Base-by-base conservation (phyloP, 2,329 filamentous ascomycete genomes). In the Aotearoamyces nothofagi region DNA sequence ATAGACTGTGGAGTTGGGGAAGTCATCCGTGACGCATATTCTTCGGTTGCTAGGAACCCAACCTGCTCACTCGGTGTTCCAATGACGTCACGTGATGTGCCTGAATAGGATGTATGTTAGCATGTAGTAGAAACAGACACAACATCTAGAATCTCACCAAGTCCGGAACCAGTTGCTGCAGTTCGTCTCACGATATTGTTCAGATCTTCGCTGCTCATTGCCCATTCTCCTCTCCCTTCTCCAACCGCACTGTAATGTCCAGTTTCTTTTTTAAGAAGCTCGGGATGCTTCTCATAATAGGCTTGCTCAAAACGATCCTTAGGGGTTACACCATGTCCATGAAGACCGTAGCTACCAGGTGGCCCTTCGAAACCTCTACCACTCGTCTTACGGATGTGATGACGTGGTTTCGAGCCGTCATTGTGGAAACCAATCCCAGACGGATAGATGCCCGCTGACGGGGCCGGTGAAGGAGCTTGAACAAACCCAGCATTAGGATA, bases 211-310 rank as follows among this genome's bases (percentile, higher is more conserved):
- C 79, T 86, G 54, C 80, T 90, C 71, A 92, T 68, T 32, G 83
- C 81, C 57, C 78, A 92, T 47, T 90, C 79, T 27, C 71, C 33
- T 23, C 27, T 61, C 16, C 66, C 66, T 27, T 64, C 66, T 32
- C 63, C 61, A 34, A 70, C 61, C 17, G 62, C 64, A 22, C 64
- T 61, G 44, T 78, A 77, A 38, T 67, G 63, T 23, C 43, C 41
- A 33, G 42, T 68, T 47, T 86, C 81, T 53, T 87, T 82, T 49
- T 78, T 72, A 31, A 69, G 63, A 16, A 78, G 61, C 40, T 94
- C 81, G 0, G 87, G 87, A 46, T 93, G 84, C 55, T 90, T 94
- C 44, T 83, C 72, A 47, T 90, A 92, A 67, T 92, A 94, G 15
- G 80, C 79, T 56, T 80, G 81, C 45, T 93, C 83, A 22, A 96